Percentiles rank a stretch among this genome's conserved stretches.
phyloP scores from a whole-genome alignment of 2,329 filamentous ascomycete species.

The Scedosporium apiospermum region DNA sequence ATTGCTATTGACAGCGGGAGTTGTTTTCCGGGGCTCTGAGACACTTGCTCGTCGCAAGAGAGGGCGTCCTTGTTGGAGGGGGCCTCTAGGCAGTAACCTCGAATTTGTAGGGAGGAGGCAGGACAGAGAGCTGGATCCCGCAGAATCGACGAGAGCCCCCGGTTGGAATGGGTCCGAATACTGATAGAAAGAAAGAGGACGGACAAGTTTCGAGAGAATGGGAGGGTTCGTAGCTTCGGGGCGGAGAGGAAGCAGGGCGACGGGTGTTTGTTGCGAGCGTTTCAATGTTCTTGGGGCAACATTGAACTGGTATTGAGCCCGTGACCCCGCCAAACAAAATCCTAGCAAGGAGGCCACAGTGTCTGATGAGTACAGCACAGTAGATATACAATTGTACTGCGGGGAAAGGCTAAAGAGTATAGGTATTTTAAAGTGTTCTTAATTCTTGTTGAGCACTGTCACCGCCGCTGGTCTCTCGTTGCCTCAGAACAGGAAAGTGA shows the following conservation, averaged over 20 bases:
- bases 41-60: slow-evolving; percentile 1
- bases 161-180: neutral
- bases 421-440: neutral
- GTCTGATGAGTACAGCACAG: neutral
- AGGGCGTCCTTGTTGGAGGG: neutral
- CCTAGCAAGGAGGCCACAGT: neutral
- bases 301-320: neutral
- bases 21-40: neutral
- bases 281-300: neutral
- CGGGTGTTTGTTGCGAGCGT: neutral
- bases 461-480: neutral
- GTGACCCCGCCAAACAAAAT: neutral
- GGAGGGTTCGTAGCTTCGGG: neutral
- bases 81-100: neutral
- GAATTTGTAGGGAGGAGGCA: neutral
- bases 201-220: neutral
- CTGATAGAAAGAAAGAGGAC: neutral
- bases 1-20: neutral
- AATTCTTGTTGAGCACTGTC: neutral
- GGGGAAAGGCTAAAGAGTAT: neutral
- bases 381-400: neutral
- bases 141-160: neutral
- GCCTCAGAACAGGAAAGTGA: neutral
- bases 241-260: neutral
- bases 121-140: neutral